Conservation (phyloP, 2,329 filamentous ascomycete species). For the Fusarium veterinarium region DNA sequence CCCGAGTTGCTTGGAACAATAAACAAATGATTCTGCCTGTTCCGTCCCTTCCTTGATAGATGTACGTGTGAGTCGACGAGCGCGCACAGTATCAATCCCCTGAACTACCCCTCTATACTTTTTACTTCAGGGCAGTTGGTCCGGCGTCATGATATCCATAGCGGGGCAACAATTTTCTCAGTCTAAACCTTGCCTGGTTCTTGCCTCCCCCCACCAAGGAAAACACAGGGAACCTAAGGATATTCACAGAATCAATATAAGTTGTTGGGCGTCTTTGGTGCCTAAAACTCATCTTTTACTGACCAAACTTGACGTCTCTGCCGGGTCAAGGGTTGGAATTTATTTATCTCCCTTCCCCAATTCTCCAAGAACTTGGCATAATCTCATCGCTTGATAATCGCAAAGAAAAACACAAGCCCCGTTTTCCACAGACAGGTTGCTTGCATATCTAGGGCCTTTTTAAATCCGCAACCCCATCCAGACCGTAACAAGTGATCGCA, state of each 20-base stretch:
- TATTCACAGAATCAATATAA: constrained; percentile 38
- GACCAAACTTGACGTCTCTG: background rate
- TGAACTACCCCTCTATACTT: constrained; percentile 43
- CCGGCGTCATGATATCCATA: constrained; percentile 48
- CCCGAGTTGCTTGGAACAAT: too few relatives aligned
- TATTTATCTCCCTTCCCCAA: background rate
- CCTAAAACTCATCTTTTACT: constrained; percentile 32
- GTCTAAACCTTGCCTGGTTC: constrained; percentile 38
- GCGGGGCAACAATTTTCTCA: constrained; percentile 57
- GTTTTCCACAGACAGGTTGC: constrained; percentile 34
- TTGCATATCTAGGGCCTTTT: constrained; percentile 39
- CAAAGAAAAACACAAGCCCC: constrained; percentile 12
- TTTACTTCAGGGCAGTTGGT: constrained; percentile 19
- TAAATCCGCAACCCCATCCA: constrained; percentile 41
- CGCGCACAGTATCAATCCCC: constrained; percentile 17
- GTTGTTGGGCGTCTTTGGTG: constrained; percentile 43
- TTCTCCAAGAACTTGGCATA: constrained; percentile 12
- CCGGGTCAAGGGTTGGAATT: background rate
- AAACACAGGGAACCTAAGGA: constrained; percentile 15
- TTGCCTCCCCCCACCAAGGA: constrained; percentile 42
- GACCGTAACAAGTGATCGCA: constrained; percentile 38
- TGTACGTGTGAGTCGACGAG: background rate
- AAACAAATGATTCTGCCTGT: constrained; percentile 7
- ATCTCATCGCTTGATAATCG: constrained; percentile 6
- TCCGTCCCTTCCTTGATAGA: background rate